phyloP scores from a whole-genome alignment of 768 basidiomycete species.

The Crepidotus variabilis region DNA sequence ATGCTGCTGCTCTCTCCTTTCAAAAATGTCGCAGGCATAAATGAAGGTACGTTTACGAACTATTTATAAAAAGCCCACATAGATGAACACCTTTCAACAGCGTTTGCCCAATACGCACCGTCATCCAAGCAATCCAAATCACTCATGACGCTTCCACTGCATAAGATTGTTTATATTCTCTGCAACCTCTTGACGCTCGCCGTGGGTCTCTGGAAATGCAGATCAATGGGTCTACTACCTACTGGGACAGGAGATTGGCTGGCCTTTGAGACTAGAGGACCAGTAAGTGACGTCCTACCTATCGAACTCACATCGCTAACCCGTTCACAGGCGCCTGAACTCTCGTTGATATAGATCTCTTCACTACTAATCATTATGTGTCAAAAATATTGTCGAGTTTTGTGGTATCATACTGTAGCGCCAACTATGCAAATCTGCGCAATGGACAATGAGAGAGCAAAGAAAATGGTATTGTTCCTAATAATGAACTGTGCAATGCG shows the following conservation, averaged over 20 bases:
- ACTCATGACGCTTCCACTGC: conserved; percentile 55
- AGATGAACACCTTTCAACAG: conserved; percentile 28
- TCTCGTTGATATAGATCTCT: conserved; percentile 28
- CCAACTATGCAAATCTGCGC: too few relatives aligned
- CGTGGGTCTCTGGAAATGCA: conserved; percentile 91
- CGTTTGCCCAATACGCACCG: conserved; percentile 73
- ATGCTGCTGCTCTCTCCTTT: conserved; percentile 88
- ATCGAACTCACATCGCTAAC: neutral
- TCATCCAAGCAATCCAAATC: conserved; percentile 51
- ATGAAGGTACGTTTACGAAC: conserved; percentile 53
- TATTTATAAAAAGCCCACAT: neutral
- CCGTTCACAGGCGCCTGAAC: conserved; percentile 36
- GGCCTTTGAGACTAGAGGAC: conserved; percentile 81
- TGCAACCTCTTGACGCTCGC: conserved; percentile 77
- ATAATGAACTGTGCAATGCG: too few relatives aligned
- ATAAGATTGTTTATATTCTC: conserved; percentile 66
- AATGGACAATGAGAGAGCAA: too few relatives aligned
- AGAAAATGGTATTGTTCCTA: too few relatives aligned
- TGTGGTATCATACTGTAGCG: too few relatives aligned
- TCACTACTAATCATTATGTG: too few relatives aligned
- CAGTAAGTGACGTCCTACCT: conserved; percentile 39
- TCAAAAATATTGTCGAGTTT: too few relatives aligned
- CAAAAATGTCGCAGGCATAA: conserved; percentile 77
- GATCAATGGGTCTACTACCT: conserved; percentile 87
- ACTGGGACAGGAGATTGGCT: conserved; percentile 93